These are phyloP conservation scores for Nakazawaea holstii DNA, from an alignment of 805 yeast genomes.

Conservation along the genomic window DNA sequence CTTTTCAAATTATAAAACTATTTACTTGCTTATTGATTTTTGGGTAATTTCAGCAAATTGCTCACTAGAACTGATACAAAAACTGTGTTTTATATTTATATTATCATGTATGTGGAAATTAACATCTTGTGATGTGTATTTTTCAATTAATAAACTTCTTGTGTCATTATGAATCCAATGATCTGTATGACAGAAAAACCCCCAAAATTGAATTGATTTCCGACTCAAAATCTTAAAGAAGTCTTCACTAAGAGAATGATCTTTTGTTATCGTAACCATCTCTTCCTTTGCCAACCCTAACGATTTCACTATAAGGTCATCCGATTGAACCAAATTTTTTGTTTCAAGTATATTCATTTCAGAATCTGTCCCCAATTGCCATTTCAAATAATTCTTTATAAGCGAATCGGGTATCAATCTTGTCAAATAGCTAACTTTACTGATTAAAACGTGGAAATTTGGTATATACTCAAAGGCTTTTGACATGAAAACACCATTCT, in stretches of 20 bases:
- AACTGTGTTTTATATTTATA: conserved; percentile 1
- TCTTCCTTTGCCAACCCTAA: conserved; percentile 9
- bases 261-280: neutral
- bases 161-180: conserved; percentile 8
- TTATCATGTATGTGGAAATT: conserved; percentile 3
- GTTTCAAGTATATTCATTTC: neutral
- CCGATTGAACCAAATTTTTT: neutral
- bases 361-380: neutral
- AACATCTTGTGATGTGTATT: neutral
- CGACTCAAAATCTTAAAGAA: neutral
- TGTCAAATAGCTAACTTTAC: conserved; percentile 13
- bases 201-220: neutral
- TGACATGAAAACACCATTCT: conserved; percentile 4
- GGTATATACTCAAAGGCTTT: conserved; percentile 1
- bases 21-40: neutral
- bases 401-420: conserved; percentile 1
- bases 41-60: conserved; percentile 3
- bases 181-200: conserved; percentile 9
- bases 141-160: neutral
- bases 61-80: conserved; percentile 4
- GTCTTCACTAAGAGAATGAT: neutral
- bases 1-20: no score
- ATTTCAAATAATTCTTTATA: neutral
- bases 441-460: conserved; percentile 4
- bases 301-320: neutral